Evolutionary conservation across 345 rosid species (phyloP).

Genomic region (Toxicodendron radicans): DNA sequence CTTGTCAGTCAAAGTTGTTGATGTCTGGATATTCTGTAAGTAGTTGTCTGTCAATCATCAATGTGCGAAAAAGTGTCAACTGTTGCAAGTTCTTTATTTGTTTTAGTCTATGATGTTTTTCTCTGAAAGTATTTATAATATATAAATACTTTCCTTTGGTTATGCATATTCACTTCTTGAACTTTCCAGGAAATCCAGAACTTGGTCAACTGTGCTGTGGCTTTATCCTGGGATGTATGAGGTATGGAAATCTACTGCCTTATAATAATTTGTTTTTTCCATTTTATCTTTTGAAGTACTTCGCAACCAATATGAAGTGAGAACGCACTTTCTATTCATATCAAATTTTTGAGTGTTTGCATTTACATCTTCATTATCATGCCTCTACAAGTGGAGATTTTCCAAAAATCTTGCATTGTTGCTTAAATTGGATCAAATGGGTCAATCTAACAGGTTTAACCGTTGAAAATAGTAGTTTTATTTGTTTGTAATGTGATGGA

Average conservation of each 20-base stretch:
- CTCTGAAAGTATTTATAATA: not conserved
- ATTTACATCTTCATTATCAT: not conserved
- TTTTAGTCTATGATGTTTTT: not conserved
- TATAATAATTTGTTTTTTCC: not conserved
- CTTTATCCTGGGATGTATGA: slow-evolving; percentile 94
- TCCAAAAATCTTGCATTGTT: not conserved
- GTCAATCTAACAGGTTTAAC: not conserved
- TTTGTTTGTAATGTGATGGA: not conserved
- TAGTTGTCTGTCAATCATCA: not conserved
- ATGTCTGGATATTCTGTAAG: not conserved
- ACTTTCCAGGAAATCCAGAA: slow-evolving; percentile 51
- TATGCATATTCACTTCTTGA: not conserved
- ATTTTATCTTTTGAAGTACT: not conserved
- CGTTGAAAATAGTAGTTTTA: not conserved
- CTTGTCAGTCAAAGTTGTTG: not conserved
- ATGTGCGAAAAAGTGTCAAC: not conserved
- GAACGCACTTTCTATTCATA: not conserved
- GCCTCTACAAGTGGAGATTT: not conserved
- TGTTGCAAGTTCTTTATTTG: not conserved
- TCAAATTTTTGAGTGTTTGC: not conserved
- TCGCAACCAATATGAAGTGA: not conserved
- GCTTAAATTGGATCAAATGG: not conserved
- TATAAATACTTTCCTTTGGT: not conserved
- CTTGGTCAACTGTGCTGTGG: slow-evolving; percentile 82
- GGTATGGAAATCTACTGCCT: slow-evolving; percentile 35